Conservation (phyloP, 306 rosid genomes). For the Vicia faba region DNA sequence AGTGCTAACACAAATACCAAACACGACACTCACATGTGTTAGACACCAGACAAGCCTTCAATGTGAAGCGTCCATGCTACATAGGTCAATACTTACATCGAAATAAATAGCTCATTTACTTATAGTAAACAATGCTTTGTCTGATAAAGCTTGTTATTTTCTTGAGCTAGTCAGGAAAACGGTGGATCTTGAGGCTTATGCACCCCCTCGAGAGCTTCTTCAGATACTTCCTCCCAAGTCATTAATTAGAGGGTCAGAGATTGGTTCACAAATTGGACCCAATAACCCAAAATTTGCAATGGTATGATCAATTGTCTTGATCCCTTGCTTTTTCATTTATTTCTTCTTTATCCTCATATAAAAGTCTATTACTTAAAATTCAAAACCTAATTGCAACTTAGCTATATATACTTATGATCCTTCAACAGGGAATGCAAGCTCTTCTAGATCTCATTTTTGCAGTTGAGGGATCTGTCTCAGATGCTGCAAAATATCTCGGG, state of each 20-base stretch:
- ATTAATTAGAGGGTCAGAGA: constrained; percentile 66
- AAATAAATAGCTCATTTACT: neutral
- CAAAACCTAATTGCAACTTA: constrained; percentile 19
- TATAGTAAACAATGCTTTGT: constrained; percentile 16
- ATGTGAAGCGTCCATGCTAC: neutral
- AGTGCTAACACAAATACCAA: neutral
- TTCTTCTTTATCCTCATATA: constrained; percentile 21
- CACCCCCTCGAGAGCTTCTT: constrained; percentile 81
- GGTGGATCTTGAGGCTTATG: constrained; percentile 67
- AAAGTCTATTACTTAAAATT: constrained; percentile 9
- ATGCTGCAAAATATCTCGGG: constrained; percentile 89
- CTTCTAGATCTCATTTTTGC: constrained; percentile 80
- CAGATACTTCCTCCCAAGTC: constrained; percentile 82
- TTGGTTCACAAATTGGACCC: constrained; percentile 84
- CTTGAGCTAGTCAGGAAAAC: constrained; percentile 62
- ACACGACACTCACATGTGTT: neutral
- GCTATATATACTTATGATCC: constrained; percentile 13
- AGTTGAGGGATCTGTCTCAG: constrained; percentile 77
- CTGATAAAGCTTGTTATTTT: constrained; percentile 39
- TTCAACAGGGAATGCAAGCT: constrained; percentile 91
- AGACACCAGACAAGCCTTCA: neutral
- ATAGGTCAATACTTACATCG: neutral
- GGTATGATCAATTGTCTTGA: constrained; percentile 39
- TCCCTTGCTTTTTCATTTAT: neutral
- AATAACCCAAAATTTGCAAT: constrained; percentile 71